Conservation (phyloP, 768 basidiomycete genomes). For the Pleurotus cornucopiae region DNA sequence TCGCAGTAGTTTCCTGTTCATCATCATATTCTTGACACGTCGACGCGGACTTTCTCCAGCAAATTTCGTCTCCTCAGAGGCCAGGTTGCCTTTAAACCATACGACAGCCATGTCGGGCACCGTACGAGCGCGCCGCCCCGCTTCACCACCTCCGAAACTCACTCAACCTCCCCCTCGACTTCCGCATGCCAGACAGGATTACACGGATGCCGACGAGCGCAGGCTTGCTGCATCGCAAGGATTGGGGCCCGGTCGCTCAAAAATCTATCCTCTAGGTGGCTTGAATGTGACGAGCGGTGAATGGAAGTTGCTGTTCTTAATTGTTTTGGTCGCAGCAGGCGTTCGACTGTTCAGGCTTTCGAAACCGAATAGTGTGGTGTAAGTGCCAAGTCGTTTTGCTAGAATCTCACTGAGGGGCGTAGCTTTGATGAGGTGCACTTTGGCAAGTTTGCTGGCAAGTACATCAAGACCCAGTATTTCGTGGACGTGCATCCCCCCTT, state of each 20-base stretch:
- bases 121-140: slow-evolving; percentile 64
- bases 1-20: neutral
- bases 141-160: slow-evolving; percentile 58
- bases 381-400: slow-evolving; percentile 27
- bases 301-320: slow-evolving; percentile 64
- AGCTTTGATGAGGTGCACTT: slow-evolving; percentile 99
- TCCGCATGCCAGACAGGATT: slow-evolving; percentile 60
- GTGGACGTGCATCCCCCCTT: slow-evolving; percentile 97
- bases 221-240: slow-evolving; percentile 68
- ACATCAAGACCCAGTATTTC: slow-evolving; percentile 89
- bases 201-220: slow-evolving; percentile 71
- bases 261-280: slow-evolving; percentile 51
- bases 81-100: slow-evolving; percentile 4
- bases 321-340: slow-evolving; percentile 67
- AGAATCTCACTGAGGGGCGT: neutral
- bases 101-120: slow-evolving; percentile 35
- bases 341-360: slow-evolving; percentile 87
- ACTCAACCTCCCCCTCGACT: slow-evolving; percentile 46
- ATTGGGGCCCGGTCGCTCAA: slow-evolving; percentile 45
- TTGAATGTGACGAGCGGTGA: slow-evolving; percentile 66
- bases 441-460: slow-evolving; percentile 92
- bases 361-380: slow-evolving; percentile 91
- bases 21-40: slow-evolving; percentile 3
- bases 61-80: neutral
- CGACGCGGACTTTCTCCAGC: neutral